Evolutionary conservation across 176 grass and related monocot species (phyloP).

Genomic region (Musa troglodytarum): DNA sequence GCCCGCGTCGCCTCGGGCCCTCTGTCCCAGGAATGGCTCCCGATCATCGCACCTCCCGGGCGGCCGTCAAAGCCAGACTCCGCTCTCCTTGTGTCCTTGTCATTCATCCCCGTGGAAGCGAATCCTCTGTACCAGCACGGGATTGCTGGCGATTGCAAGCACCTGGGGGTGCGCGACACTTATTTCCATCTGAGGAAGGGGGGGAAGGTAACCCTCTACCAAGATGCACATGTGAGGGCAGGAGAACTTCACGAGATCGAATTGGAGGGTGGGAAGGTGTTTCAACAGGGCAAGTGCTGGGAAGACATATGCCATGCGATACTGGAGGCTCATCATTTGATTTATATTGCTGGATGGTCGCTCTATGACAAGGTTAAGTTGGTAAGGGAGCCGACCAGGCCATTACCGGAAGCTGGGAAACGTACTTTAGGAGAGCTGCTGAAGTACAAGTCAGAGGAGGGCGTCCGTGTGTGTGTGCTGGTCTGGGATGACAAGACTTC

Average conservation of each 20-base stretch:
- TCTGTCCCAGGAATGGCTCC: slow-evolving; percentile 10
- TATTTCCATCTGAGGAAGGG: slow-evolving; percentile 53
- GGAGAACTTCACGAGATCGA: slow-evolving; percentile 16
- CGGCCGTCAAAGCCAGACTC: not conserved
- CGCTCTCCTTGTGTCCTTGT: slow-evolving; percentile 20
- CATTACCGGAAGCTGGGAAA: slow-evolving; percentile 14
- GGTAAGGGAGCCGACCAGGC: slow-evolving; percentile 32
- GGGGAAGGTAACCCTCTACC: slow-evolving; percentile 59
- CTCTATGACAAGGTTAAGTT: slow-evolving; percentile 36
- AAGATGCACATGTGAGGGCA: slow-evolving; percentile 51
- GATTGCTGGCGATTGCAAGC: slow-evolving; percentile 23
- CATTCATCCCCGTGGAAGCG: slow-evolving; percentile 23
- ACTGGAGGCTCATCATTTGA: slow-evolving; percentile 48
- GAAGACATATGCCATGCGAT: slow-evolving; percentile 81
- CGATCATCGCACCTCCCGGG: slow-evolving; percentile 14
- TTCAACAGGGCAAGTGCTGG: slow-evolving; percentile 52
- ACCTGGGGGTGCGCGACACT: slow-evolving; percentile 19
- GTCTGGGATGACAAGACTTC: slow-evolving; percentile 71
- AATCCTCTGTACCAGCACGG: slow-evolving; percentile 25
- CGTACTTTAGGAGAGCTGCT: slow-evolving; percentile 51
- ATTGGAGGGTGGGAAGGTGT: slow-evolving; percentile 21
- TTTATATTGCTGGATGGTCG: slow-evolving; percentile 84
- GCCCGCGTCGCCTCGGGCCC: not conserved
- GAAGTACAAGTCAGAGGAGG: slow-evolving; percentile 77
- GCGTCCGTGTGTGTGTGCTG: slow-evolving; percentile 63